Conservation (phyloP, 352 stramenopile species). For the Phytopythium cucurbitacearum region DNA sequence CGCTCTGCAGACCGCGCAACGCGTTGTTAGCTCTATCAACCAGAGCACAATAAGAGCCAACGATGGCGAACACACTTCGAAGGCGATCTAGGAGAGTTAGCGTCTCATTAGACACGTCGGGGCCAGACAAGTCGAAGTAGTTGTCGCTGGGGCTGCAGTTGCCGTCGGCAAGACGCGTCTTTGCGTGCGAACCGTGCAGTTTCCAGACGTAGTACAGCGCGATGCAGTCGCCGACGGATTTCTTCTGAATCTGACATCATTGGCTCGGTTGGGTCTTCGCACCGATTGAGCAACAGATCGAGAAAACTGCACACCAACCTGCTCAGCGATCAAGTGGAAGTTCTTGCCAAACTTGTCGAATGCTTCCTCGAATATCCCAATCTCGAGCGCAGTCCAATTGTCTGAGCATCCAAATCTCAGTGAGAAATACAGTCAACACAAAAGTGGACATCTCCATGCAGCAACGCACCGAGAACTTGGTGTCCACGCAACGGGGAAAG, state of each 20-base stretch:
- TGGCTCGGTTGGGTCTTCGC: too few relatives aligned
- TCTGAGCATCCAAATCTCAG: conserved; percentile 28
- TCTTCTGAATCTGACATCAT: conserved; percentile 43
- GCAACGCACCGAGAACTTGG: conserved; percentile 59
- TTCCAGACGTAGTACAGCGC: conserved; percentile 88
- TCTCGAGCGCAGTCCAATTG: conserved; percentile 67
- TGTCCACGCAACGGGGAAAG: conserved; percentile 56
- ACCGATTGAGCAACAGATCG: too few relatives aligned
- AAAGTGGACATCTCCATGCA: not conserved
- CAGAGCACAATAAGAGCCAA: not conserved
- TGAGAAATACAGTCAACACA: not conserved
- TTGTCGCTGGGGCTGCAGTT: conserved; percentile 37
- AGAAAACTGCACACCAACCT: conserved; percentile 14
- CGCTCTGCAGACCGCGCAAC: conserved; percentile 30
- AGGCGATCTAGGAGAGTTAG: conserved; percentile 60
- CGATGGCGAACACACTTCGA: conserved; percentile 35
- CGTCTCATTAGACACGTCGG: conserved; percentile 48
- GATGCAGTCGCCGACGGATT: conserved; percentile 62
- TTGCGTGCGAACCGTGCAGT: conserved; percentile 52
- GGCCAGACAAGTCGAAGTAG: conserved; percentile 45
- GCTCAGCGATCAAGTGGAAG: conserved; percentile 68
- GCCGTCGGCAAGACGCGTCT: conserved; percentile 17
- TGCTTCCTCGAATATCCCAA: conserved; percentile 73
- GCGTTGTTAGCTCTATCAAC: not conserved
- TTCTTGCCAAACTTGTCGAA: conserved; percentile 75